These are phyloP conservation scores for Chrysosphaeria jannelii DNA, from an alignment of 2,329 filamentous ascomycete species.

Conservation along the genomic window DNA sequence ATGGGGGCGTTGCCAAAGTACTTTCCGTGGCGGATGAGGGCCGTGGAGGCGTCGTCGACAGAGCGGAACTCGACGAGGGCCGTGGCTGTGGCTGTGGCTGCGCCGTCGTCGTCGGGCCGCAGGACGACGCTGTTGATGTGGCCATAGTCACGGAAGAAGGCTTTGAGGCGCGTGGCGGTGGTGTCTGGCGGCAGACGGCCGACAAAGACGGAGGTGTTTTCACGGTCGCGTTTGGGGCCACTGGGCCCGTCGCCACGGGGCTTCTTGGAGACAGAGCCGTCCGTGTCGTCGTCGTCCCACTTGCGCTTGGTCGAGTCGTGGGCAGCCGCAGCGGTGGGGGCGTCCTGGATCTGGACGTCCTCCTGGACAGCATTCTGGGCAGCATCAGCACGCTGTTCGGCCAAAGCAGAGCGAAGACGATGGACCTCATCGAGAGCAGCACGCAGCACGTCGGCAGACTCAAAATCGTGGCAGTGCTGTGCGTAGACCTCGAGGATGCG, in stretches of 20 bases:
- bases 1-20: conserved; percentile 45
- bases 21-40: conserved; percentile 56
- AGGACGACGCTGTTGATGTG: conserved; percentile 51
- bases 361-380: conserved; percentile 2
- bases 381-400: conserved; percentile 19
- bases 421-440: conserved; percentile 43
- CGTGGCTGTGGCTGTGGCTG: conserved; percentile 28
- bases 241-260: conserved; percentile 19
- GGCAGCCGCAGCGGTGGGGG: not conserved
- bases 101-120: conserved; percentile 26
- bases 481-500: conserved; percentile 43
- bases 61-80: conserved; percentile 67
- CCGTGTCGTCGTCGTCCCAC: conserved; percentile 24
- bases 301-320: conserved; percentile 35
- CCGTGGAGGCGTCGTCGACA: conserved; percentile 51
- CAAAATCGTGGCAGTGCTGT: conserved; percentile 70
- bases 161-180: conserved; percentile 41
- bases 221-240: conserved; percentile 46
- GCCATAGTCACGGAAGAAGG: conserved; percentile 82
- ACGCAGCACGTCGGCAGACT: conserved; percentile 45
- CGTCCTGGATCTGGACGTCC: not conserved
- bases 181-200: conserved; percentile 41
- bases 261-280: conserved; percentile 33
- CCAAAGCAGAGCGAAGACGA: conserved; percentile 31
- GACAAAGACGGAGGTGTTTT: conserved; percentile 65